Conservation (phyloP, 2,329 filamentous ascomycete genomes). For the Ophioceras dolichostomum region DNA sequence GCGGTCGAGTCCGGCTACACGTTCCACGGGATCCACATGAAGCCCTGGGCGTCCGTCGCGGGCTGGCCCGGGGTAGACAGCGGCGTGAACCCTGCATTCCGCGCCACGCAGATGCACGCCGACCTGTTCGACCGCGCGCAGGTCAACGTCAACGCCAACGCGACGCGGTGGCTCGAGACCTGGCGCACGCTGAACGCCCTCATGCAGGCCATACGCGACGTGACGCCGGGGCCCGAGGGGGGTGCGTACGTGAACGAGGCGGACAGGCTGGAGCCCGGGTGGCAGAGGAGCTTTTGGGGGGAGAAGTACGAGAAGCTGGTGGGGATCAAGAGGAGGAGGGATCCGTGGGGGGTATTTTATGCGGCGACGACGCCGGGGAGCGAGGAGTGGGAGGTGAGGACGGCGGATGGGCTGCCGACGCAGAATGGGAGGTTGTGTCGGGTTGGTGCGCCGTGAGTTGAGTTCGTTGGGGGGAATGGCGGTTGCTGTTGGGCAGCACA, state of each 20-base stretch:
- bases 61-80: conserved; percentile 11
- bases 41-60: conserved; percentile 8
- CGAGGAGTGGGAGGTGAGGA: conserved; percentile 25
- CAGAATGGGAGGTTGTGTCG: conserved; percentile 13
- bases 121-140: conserved; percentile 5
- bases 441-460: background rate
- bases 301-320: conserved; percentile 7
- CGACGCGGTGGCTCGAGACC: background rate
- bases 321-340: conserved; percentile 7
- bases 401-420: conserved; percentile 18
- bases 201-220: conserved; percentile 4
- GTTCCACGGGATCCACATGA: conserved; percentile 14
- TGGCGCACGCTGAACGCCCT: background rate
- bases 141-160: background rate
- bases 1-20: conserved; percentile 12
- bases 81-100: conserved; percentile 10
- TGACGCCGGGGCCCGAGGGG: conserved; percentile 4
- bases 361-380: conserved; percentile 26
- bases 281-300: conserved; percentile 10
- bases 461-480: no score
- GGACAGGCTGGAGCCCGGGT: conserved; percentile 6
- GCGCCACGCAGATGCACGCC: conserved; percentile 6
- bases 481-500: no score
- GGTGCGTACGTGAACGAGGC: conserved; percentile 10
- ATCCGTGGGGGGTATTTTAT: conserved; percentile 11